Percentiles rank a stretch among this genome's conserved stretches.
These are phyloP conservation scores for Favolaschia claudopus DNA, from an alignment of 768 basidiomycete species.

Conservation along the genomic window DNA sequence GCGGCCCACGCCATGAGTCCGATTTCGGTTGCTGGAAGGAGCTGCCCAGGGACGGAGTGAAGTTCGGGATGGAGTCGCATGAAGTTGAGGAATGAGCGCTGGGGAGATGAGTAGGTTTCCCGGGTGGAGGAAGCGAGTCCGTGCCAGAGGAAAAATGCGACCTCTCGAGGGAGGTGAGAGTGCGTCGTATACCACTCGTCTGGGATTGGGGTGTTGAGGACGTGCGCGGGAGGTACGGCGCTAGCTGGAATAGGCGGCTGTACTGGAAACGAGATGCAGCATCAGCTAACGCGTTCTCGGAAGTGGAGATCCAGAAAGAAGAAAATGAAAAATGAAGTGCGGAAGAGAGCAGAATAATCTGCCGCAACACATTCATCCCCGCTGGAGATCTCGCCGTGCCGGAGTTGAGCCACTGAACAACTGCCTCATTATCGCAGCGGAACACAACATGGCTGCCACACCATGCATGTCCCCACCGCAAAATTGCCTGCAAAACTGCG, in stretches of 20 bases:
- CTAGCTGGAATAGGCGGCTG: conserved; percentile 7
- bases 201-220: conserved; percentile 1
- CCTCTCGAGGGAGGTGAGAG: conserved; percentile 16
- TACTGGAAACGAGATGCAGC: conserved; percentile 27
- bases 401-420: conserved; percentile 24
- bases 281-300: conserved; percentile 20
- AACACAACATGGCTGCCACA: conserved; percentile 35
- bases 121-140: conserved; percentile 17
- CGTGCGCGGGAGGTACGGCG: background rate
- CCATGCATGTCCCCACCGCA: conserved; percentile 38
- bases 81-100: conserved; percentile 3
- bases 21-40: conserved; percentile 20
- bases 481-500: conserved; percentile 39
- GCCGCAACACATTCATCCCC: conserved; percentile 3
- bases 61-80: background rate
- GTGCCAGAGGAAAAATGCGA: conserved; percentile 17
- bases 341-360: conserved; percentile 13
- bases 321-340: conserved; percentile 23
- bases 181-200: conserved; percentile 12
- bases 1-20: conserved; percentile 27
- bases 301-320: conserved; percentile 17
- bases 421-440: conserved; percentile 38
- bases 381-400: conserved; percentile 6
- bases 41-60: conserved; percentile 7
- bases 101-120: conserved; percentile 4